Percentiles rank a stretch among this genome's conserved stretches.
Conservation (phyloP, 305 asterid species). For the Nicotiana rustica region DNA sequence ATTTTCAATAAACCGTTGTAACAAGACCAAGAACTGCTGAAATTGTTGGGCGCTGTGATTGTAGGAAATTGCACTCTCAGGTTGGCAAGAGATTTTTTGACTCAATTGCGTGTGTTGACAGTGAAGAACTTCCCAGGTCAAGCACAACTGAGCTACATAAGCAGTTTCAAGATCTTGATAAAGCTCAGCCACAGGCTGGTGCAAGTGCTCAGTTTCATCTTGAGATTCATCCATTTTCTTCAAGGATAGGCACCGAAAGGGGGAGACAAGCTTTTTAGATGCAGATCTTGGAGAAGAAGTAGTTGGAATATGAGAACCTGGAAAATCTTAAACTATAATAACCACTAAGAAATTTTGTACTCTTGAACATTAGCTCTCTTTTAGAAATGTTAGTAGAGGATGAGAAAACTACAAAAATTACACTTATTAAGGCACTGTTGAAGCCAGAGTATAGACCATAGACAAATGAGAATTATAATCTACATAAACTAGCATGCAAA, state of each 20-base stretch:
- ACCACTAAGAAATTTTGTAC: not conserved
- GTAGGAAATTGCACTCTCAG: slow-evolving; percentile 66
- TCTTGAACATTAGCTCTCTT: slow-evolving; percentile 4
- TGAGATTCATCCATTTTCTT: slow-evolving; percentile 67
- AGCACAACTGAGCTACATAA: slow-evolving; percentile 87
- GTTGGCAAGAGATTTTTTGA: slow-evolving; percentile 71
- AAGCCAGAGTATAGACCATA: not conserved
- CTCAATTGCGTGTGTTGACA: slow-evolving; percentile 85
- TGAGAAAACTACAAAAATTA: not conserved
- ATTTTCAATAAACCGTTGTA: slow-evolving; percentile 90
- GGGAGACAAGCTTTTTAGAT: slow-evolving; percentile 79
- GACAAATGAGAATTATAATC: not conserved
- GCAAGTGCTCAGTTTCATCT: slow-evolving; percentile 85
- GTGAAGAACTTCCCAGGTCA: slow-evolving; percentile 97
- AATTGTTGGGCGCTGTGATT: slow-evolving; percentile 88
- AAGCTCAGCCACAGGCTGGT: slow-evolving; percentile 65
- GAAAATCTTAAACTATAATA: slow-evolving; percentile 29
- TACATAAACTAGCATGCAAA: not conserved
- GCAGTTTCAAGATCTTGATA: slow-evolving; percentile 83
- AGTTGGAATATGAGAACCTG: slow-evolving; percentile 65
- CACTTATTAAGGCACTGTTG: not conserved
- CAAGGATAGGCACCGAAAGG: slow-evolving; percentile 89
- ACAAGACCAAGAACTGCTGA: slow-evolving; percentile 87
- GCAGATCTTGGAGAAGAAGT: slow-evolving; percentile 78
- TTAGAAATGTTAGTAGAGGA: not conserved